These are phyloP conservation scores for Ceratobasidium sp. DNA, from an alignment of 1,284 basidiomycete genomes.

Conservation along the genomic window DNA sequence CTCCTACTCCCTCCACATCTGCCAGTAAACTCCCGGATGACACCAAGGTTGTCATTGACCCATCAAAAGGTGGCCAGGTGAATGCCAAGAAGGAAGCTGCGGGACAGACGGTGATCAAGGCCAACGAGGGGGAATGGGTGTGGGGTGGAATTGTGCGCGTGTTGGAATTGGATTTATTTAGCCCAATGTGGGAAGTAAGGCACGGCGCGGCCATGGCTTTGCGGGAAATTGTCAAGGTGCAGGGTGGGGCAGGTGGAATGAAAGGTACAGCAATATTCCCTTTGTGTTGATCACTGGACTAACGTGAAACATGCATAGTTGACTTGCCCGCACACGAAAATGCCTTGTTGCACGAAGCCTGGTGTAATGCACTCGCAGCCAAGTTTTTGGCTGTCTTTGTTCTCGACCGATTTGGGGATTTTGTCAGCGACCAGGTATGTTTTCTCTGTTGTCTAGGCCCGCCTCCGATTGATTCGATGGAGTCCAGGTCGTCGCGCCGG, in stretches of 20 bases:
- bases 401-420: slow-evolving; percentile 97
- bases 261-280: slow-evolving; percentile 56
- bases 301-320: slow-evolving; percentile 51
- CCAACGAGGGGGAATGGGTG: slow-evolving; percentile 77
- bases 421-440: slow-evolving; percentile 85
- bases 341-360: slow-evolving; percentile 71
- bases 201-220: slow-evolving; percentile 94
- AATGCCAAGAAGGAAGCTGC: slow-evolving; percentile 65
- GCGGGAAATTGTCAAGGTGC: slow-evolving; percentile 84
- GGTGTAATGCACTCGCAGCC: slow-evolving; percentile 88
- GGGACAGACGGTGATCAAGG: slow-evolving; percentile 73
- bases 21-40: slow-evolving; percentile 51
- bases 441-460: neutral
- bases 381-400: slow-evolving; percentile 89
- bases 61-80: slow-evolving; percentile 78
- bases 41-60: slow-evolving; percentile 69
- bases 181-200: slow-evolving; percentile 88
- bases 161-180: slow-evolving; percentile 81
- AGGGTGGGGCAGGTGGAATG: slow-evolving; percentile 84
- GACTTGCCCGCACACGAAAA: slow-evolving; percentile 63
- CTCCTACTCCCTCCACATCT: slow-evolving; percentile 18
- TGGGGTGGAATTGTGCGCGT: slow-evolving; percentile 86
- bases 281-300: slow-evolving; percentile 8
- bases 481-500: slow-evolving; percentile 82
- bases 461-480: neutral